phyloP scores from a whole-genome alignment of 2,329 filamentous ascomycete species.

The Akanthomyces muscarius region DNA sequence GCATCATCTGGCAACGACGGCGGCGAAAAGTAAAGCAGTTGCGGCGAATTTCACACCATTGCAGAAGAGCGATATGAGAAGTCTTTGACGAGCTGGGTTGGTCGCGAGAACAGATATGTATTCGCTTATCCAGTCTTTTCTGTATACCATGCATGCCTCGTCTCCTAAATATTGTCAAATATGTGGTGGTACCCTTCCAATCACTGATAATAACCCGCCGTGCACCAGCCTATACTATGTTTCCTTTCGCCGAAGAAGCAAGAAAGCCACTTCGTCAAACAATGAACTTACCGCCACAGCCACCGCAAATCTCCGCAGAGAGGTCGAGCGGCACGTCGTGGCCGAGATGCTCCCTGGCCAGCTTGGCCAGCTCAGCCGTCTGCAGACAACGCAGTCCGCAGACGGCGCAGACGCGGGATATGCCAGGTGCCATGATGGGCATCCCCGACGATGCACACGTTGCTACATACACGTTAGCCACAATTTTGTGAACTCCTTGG shows the following conservation, averaged over 20 bases:
- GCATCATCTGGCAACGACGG: not conserved
- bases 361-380: slow-evolving; percentile 36
- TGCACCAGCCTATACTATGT: not conserved
- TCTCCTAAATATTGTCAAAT: too few relatives aligned
- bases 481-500: not conserved
- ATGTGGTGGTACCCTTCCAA: too few relatives aligned
- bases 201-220: not conserved
- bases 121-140: not conserved
- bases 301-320: slow-evolving; percentile 35
- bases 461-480: slow-evolving; percentile 27
- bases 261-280: slow-evolving; percentile 23
- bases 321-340: slow-evolving; percentile 28
- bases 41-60: not conserved
- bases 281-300: slow-evolving; percentile 41
- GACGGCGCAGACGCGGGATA: slow-evolving; percentile 52
- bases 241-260: too few relatives aligned
- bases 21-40: not conserved
- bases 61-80: too few relatives aligned
- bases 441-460: slow-evolving; percentile 51
- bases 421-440: slow-evolving; percentile 50
- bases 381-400: slow-evolving; percentile 50
- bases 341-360: slow-evolving; percentile 31
- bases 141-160: not conserved
- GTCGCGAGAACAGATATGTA: not conserved
- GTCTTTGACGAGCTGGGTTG: too few relatives aligned